Base-by-base conservation (phyloP, 179 eudicot genomes). In the Carnegiea gigantea region DNA sequence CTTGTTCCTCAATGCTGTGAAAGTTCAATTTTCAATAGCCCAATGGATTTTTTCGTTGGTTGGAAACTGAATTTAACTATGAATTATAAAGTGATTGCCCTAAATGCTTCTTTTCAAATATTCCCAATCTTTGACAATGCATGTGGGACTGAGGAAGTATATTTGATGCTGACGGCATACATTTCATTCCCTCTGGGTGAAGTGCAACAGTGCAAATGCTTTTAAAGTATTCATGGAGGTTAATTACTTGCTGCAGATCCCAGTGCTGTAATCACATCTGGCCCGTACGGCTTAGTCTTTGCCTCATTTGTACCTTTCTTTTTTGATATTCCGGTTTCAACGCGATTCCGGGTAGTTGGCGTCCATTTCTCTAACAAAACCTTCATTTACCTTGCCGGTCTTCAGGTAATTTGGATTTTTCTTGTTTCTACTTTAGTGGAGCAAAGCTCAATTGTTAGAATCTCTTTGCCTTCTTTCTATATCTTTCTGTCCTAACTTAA, bases 371-470 rank as follows among this genome's bases (percentile, higher is more conserved):
- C 99, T 21, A 93, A 96, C 89, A 96, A 96, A 85, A 88, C 98
- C 77, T 96, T 94, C 86, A 92, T 94, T 59, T 96, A 96, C 85
- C 86, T 94, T 82, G 99, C 98, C 87, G 98, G 99, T 79, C 90
- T 96, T 88, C 98, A 96, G 99, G 99, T 96, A 87, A 87, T 48
- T 57, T 60, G 65, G 20, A 48, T 53, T 64, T 38, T 10, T 17
- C 70, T 70, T 54, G 30, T 28, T 51, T 5, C 46, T 24, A n/a
- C 10, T 64, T n/a, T 73, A 53, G 44, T 33, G 24, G 62, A 40
- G 36, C 38, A 17, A 30, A 48, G 75, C 70, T 28, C 23, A 38
- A 30, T 28, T 28, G 44, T 68, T 74, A 14, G 26, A 65, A 65
- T 26, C 5, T 12, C 12, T 71, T 10, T 76, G 5, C 60, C 60